Evolutionary conservation across 352 stramenopile species (phyloP).

Genomic region (Pythium dissotocum): DNA sequence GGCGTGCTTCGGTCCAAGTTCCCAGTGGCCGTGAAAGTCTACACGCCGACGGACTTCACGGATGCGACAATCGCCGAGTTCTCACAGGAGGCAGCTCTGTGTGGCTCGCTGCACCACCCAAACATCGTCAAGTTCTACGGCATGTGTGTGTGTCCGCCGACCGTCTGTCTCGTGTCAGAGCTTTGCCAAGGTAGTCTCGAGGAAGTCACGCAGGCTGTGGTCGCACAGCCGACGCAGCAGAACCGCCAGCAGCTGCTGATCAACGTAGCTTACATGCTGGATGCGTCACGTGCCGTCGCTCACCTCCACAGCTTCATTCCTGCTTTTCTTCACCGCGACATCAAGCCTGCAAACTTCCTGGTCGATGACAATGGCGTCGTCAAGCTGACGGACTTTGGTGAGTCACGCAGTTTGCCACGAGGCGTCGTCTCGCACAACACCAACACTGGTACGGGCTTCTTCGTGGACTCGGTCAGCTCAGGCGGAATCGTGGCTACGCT

Average conservation of each 20-base stretch:
- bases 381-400: not conserved
- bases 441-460: not conserved
- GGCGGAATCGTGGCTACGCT: not conserved
- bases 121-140: constrained; percentile 52
- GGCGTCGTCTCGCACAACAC: constrained; percentile 34
- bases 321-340: constrained; percentile 72
- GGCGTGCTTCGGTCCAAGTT: constrained; percentile 38
- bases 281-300: constrained; percentile 50
- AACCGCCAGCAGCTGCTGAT: constrained; percentile 61
- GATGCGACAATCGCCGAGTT: constrained; percentile 43
- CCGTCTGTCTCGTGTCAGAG: constrained; percentile 70
- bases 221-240: constrained; percentile 31
- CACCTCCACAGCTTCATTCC: constrained; percentile 77
- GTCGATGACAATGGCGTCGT: constrained; percentile 43
- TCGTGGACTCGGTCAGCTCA: not conserved
- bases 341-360: constrained; percentile 76
- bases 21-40: constrained; percentile 47
- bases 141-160: constrained; percentile 71
- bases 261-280: constrained; percentile 23
- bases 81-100: constrained; percentile 73
- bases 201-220: constrained; percentile 49
- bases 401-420: constrained; percentile 23
- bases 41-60: constrained; percentile 38
- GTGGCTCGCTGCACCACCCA: constrained; percentile 41
- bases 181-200: constrained; percentile 69